Conservation (phyloP, 129 eudicot genomes). For the Scalesia atractyloides region DNA sequence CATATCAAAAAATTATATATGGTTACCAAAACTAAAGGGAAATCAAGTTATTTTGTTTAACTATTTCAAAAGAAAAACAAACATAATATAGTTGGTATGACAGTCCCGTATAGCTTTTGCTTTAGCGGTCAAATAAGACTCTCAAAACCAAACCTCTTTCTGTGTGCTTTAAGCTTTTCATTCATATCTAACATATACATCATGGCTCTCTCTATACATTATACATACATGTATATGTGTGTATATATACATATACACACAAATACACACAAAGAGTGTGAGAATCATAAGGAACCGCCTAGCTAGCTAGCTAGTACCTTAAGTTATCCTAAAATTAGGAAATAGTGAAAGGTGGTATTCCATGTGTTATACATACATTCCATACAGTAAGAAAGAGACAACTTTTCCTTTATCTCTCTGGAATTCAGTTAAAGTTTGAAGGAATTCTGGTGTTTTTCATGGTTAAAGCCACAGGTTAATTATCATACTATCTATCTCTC, state of each 20-base stretch:
- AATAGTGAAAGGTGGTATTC: slow-evolving; percentile 47
- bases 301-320: slow-evolving; percentile 8
- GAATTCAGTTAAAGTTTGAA: slow-evolving; percentile 63
- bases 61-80: background rate
- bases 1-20: no score
- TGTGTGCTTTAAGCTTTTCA: slow-evolving; percentile 30
- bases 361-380: slow-evolving; percentile 8
- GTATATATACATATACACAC: background rate
- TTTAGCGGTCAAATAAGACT: slow-evolving; percentile 63
- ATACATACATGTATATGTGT: slow-evolving; percentile 16
- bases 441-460: slow-evolving; percentile 67
- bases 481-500: slow-evolving; percentile 18
- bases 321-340: slow-evolving; percentile 44
- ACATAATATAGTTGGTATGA: slow-evolving; percentile 11
- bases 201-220: no score
- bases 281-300: slow-evolving; percentile 35
- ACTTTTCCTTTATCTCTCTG: slow-evolving; percentile 72
- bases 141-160: slow-evolving; percentile 38
- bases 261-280: background rate
- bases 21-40: no score
- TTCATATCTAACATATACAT: slow-evolving; percentile 12
- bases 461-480: slow-evolving; percentile 55
- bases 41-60: no score
- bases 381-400: slow-evolving; percentile 17
- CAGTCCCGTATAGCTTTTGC: slow-evolving; percentile 45